phyloP scores from a whole-genome alignment of 768 basidiomycete genomes.

The Lenzites betulinus region DNA sequence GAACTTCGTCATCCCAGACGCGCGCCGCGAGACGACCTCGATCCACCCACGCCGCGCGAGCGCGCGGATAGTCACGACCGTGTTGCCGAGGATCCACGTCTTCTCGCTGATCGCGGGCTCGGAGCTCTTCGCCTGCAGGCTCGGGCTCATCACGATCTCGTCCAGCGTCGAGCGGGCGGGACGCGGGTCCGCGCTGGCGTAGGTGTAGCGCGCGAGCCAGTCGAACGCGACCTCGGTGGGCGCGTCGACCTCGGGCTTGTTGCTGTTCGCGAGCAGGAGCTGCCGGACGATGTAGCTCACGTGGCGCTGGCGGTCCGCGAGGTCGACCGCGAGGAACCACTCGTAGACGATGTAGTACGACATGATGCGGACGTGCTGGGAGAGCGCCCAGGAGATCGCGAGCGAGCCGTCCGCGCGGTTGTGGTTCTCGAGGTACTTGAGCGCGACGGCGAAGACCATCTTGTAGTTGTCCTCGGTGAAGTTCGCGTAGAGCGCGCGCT shows the following conservation, averaged over 20 bases:
- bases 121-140: slow-evolving; percentile 28
- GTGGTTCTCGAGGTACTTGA: slow-evolving; percentile 93
- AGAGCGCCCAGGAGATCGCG: slow-evolving; percentile 79
- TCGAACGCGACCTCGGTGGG: slow-evolving; percentile 97
- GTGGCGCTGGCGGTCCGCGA: slow-evolving; percentile 78
- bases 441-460: slow-evolving; percentile 91
- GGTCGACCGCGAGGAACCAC: slow-evolving; percentile 90
- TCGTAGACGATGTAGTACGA: slow-evolving; percentile 90
- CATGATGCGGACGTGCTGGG: slow-evolving; percentile 88
- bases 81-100: slow-evolving; percentile 85
- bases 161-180: slow-evolving; percentile 78
- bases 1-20: slow-evolving; percentile 87
- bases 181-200: slow-evolving; percentile 90
- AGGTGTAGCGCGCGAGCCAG: slow-evolving; percentile 94
- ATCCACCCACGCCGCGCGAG: slow-evolving; percentile 83
- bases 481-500: slow-evolving; percentile 79
- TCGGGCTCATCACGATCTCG: slow-evolving; percentile 74
- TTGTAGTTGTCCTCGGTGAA: slow-evolving; percentile 90
- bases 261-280: slow-evolving; percentile 83
- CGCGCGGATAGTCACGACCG: slow-evolving; percentile 79
- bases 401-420: slow-evolving; percentile 61
- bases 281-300: slow-evolving; percentile 86
- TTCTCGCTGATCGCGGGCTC: slow-evolving; percentile 59
- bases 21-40: slow-evolving; percentile 78
- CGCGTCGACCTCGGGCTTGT: slow-evolving; percentile 72